Evolutionary conservation across 179 eudicot species (phyloP).

Genomic region (Silene vulgaris): DNA sequence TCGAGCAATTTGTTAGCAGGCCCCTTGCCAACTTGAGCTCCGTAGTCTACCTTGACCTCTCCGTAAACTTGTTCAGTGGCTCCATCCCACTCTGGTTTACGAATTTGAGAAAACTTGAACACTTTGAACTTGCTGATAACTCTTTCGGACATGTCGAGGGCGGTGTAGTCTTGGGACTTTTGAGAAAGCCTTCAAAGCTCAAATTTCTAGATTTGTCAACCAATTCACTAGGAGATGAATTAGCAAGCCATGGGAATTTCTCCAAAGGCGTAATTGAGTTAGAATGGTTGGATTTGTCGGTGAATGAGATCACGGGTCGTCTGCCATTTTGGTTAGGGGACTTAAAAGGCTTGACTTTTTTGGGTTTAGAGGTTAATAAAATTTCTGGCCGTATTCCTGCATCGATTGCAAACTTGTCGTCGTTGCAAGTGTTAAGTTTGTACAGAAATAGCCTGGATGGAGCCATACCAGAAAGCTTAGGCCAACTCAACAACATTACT

Average conservation of each 20-base stretch:
- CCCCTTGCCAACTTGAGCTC: constrained; percentile 21
- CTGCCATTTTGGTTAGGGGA: constrained; percentile 23
- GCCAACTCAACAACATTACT: background rate
- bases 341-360: background rate
- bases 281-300: constrained; percentile 3
- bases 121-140: constrained; percentile 12
- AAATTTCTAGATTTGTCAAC: constrained; percentile 12
- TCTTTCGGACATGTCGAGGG: constrained; percentile 23
- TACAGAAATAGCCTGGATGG: background rate
- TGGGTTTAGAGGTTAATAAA: background rate
- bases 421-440: background rate
- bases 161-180: constrained; percentile 17
- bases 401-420: background rate
- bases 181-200: constrained; percentile 11
- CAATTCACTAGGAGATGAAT: constrained; percentile 1
- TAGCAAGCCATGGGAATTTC: background rate
- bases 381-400: background rate
- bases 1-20: constrained; percentile 5
- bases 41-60: constrained; percentile 17
- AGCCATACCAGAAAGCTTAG: background rate
- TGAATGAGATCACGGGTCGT: constrained; percentile 5
- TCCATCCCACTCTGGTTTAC: constrained; percentile 20
- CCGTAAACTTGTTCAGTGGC: constrained; percentile 14
- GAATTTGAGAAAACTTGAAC: constrained; percentile 6
- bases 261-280: constrained; percentile 14